Conservation (phyloP, 371 early-diverging fungal genomes). For the Mucor velutinosus region DNA sequence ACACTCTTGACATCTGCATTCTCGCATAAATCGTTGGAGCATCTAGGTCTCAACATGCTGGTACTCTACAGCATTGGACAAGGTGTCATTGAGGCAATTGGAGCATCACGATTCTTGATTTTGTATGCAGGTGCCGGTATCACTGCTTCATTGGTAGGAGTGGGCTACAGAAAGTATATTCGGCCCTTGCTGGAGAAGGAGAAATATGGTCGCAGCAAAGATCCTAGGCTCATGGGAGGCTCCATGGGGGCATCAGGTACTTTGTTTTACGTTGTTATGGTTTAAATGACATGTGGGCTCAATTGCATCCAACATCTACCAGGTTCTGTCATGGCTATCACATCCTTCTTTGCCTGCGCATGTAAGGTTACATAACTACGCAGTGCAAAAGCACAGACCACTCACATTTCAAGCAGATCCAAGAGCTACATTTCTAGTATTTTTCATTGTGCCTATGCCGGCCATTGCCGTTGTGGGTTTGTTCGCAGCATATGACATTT, state of each 20-base stretch:
- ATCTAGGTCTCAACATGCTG: constrained; percentile 57
- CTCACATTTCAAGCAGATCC: constrained; percentile 21
- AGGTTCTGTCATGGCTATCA: constrained; percentile 50
- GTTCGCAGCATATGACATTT: constrained; percentile 45
- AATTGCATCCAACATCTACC: background rate
- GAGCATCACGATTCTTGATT: constrained; percentile 43
- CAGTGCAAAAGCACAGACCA: too few species aligned
- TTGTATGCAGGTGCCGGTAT: constrained; percentile 46
- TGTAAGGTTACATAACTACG: constrained; percentile 32
- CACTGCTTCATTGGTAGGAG: constrained; percentile 24
- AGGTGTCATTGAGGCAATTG: constrained; percentile 45
- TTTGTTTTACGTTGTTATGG: background rate
- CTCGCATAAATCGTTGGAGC: constrained; percentile 51
- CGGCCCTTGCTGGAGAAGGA: constrained; percentile 33
- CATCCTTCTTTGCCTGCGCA: constrained; percentile 51
- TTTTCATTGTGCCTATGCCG: constrained; percentile 63
- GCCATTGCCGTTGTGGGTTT: constrained; percentile 54
- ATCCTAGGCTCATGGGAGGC: constrained; percentile 5
- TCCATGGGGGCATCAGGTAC: constrained; percentile 53
- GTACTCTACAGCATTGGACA: constrained; percentile 51
- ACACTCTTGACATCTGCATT: constrained; percentile 55
- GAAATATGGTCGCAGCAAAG: background rate
- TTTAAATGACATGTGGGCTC: background rate
- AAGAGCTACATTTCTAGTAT: constrained; percentile 51
- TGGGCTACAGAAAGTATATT: constrained; percentile 38